These are phyloP conservation scores for Eucalyptus sp. DNA, from an alignment of 345 rosid species.

Conservation along the genomic window DNA sequence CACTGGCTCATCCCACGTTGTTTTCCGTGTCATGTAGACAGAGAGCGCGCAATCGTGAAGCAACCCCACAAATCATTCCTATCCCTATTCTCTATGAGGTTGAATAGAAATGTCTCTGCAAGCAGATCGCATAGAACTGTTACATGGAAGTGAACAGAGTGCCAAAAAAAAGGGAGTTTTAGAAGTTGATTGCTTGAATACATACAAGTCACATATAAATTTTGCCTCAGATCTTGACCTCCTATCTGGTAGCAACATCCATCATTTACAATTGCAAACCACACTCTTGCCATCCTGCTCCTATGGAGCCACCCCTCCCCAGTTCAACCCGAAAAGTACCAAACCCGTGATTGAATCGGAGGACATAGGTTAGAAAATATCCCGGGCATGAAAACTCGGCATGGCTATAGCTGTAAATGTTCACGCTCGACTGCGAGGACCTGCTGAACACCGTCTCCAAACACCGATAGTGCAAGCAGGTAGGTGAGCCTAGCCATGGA, in stretches of 20 bases:
- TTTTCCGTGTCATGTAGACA: conserved; percentile 3
- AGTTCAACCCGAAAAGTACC: neutral
- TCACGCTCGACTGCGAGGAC: neutral
- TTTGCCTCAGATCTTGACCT: conserved; percentile 23
- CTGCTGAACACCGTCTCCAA: neutral
- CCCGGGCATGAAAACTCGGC: neutral
- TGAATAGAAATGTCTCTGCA: neutral
- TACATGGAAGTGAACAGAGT: neutral
- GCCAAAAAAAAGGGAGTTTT: neutral
- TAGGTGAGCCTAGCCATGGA: neutral
- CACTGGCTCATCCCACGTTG: conserved; percentile 3
- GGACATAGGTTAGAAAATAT: neutral
- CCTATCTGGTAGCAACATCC: conserved; percentile 29
- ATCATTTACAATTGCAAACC: conserved; percentile 39
- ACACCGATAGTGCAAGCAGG: neutral
- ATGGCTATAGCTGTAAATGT: neutral
- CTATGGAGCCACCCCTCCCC: conserved; percentile 47
- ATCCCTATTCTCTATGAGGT: neutral
- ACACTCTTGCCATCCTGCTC: conserved; percentile 56
- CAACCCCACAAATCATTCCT: neutral
- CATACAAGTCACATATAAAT: neutral
- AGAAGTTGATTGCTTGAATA: neutral
- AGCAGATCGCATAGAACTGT: neutral
- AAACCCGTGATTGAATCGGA: neutral
- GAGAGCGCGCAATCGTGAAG: neutral